Base-by-base conservation (phyloP, 2,329 filamentous ascomycete species). In the Chaetomiaceae sp. region DNA sequence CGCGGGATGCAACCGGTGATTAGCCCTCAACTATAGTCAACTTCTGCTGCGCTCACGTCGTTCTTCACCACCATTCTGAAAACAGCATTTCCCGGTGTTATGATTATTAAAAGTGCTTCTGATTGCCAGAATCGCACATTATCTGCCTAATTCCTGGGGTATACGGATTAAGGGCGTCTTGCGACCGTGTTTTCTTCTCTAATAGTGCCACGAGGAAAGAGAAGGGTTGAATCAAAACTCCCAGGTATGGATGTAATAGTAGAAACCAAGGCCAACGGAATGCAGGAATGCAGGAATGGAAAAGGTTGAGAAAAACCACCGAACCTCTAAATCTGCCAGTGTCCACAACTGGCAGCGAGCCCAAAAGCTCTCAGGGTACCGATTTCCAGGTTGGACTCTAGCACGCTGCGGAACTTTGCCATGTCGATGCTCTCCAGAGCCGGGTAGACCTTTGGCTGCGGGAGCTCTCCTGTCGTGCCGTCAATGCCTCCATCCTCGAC, bases 371-470 rank as follows among this genome's bases (percentile, higher is more conserved):
- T n/a, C 3, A 50, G n/a, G 4, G 27, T n/a, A 11, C 36, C 46
- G 14, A 18, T 11, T 5, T 27, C 21, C 27, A 30, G 7, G 13
- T 38, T 53, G 5, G 21, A n/a, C 9, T 23, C 38, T 9, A 56
- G 14, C 11, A 48, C 20, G 7, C 37, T 23, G 20, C 42, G 25
- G 11, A 58, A 58, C 23, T 7, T 14, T 2, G 32, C 32, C 20
- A 59, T 21, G n/a, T 59, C 51, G 3, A 55, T 25, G 4, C 23
- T n/a, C 25, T 56, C 53, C 23, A 62, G 25, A 3, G 58, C 43
- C 18, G 53, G 52, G 40, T 62, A 62, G 7, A 61, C 29, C 2
- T 36, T 55, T 8, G 56, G 56, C 2, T 32, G 23, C 1, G 60
- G 59, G 2, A 59, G 59, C 18, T 54, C 45, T 3, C 50, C 55